Evolutionary conservation across 2,329 filamentous ascomycete species (phyloP).

Genomic region (Colletotrichum tanaceti): DNA sequence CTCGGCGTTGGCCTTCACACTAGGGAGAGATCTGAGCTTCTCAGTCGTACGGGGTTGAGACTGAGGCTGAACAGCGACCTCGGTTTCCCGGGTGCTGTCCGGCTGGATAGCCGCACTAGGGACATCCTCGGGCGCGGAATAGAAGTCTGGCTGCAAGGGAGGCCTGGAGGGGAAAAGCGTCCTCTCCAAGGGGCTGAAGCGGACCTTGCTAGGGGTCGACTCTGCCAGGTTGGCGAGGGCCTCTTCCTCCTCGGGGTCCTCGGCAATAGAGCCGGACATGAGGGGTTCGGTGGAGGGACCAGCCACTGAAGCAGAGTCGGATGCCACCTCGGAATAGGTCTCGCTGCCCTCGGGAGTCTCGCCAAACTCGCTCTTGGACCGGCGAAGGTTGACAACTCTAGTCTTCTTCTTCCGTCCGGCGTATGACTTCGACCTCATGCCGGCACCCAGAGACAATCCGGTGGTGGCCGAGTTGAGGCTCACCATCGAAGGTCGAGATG

Average conservation of each 20-base stretch:
- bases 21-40: constrained; percentile 44
- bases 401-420: constrained; percentile 83
- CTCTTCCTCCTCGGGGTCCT: constrained; percentile 67
- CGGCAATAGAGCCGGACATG: constrained; percentile 66
- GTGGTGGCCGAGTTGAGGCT: constrained; percentile 71
- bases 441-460: constrained; percentile 72
- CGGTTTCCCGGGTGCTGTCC: constrained; percentile 29
- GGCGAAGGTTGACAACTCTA: constrained; percentile 83
- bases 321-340: constrained; percentile 57
- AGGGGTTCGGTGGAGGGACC: constrained; percentile 72
- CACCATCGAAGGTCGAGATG: constrained; percentile 75
- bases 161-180: constrained; percentile 47
- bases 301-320: constrained; percentile 66
- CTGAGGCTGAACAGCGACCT: constrained; percentile 39
- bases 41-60: constrained; percentile 36
- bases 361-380: constrained; percentile 65
- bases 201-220: constrained; percentile 52
- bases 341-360: constrained; percentile 64
- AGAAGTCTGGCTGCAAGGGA: constrained; percentile 51
- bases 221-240: constrained; percentile 40
- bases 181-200: constrained; percentile 52
- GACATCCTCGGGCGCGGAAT: constrained; percentile 43
- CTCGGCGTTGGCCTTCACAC: constrained; percentile 49
- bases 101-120: constrained; percentile 36
- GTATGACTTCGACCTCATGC: constrained; percentile 68